Conservation (phyloP, 2,329 filamentous ascomycete species). For the Acarospora socialis region DNA sequence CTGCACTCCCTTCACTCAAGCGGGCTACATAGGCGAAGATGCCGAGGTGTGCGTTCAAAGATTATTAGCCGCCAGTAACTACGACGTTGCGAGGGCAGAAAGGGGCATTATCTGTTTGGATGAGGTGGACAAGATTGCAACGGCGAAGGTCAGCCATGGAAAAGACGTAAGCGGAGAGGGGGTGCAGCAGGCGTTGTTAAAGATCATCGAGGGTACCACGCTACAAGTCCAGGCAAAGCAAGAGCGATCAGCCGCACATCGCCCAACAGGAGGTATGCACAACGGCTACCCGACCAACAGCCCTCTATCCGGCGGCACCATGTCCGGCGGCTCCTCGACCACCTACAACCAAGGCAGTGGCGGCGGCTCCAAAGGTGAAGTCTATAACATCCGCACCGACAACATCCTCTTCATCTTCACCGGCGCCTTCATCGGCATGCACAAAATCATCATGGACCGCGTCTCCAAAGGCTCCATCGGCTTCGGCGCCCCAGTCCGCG, state of each 20-base stretch:
- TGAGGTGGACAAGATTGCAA: constrained; percentile 94
- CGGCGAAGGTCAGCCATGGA: constrained; percentile 71
- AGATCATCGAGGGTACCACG: constrained; percentile 92
- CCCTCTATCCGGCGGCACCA: constrained; percentile 22
- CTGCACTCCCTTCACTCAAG: constrained; percentile 90
- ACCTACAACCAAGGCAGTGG: constrained; percentile 18
- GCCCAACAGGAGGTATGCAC: constrained; percentile 10
- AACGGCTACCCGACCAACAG: constrained; percentile 22
- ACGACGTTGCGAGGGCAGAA: constrained; percentile 71
- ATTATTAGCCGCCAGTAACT: constrained; percentile 77
- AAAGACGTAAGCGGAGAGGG: constrained; percentile 93
- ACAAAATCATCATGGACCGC: constrained; percentile 76
- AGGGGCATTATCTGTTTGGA: constrained; percentile 90
- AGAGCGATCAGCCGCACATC: constrained; percentile 27
- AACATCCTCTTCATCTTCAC: constrained; percentile 97
- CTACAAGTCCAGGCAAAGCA: constrained; percentile 78
- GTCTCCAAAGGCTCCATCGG: constrained; percentile 78
- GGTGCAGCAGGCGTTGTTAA: constrained; percentile 87
- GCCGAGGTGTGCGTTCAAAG: constrained; percentile 92
- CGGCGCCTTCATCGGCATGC: constrained; percentile 83
- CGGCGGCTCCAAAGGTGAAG: constrained; percentile 38
- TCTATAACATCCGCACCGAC: constrained; percentile 70
- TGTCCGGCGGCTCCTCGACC: constrained; percentile 19
- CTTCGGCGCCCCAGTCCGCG: constrained; percentile 70
- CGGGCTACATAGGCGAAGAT: constrained; percentile 94